Percentiles rank a stretch among this genome's conserved stretches.
phyloP scores from a whole-genome alignment of 2,329 filamentous ascomycete species.

The Diaporthe vaccinii region DNA sequence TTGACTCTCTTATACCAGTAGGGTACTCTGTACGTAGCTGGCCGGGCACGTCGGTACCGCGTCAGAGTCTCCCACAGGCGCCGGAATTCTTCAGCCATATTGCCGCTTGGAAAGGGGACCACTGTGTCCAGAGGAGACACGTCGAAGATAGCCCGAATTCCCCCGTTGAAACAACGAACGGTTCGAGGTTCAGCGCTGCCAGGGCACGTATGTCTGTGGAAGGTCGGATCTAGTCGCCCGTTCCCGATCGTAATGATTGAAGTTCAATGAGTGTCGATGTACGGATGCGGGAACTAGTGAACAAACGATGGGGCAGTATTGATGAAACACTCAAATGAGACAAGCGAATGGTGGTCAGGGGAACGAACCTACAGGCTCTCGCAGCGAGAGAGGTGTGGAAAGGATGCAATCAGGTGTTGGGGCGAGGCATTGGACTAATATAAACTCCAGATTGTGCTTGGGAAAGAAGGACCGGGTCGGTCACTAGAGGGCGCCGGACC shows the following conservation, averaged over 20 bases:
- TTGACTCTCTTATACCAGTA: neutral
- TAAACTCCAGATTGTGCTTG: neutral
- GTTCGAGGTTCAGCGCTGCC: neutral
- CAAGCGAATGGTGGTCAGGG: neutral
- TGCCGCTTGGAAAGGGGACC: neutral
- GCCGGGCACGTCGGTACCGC: neutral
- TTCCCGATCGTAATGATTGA: neutral
- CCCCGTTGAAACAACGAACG: too few species aligned
- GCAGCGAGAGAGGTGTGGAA: neutral
- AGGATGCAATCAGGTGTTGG: neutral
- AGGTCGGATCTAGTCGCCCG: neutral
- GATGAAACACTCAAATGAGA: neutral
- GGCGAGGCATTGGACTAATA: neutral
- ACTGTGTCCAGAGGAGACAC: neutral
- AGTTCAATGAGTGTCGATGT: neutral
- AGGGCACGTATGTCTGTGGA: neutral
- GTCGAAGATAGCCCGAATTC: neutral
- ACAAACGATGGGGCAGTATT: neutral
- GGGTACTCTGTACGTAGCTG: neutral
- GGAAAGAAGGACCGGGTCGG: conserved; percentile 27
- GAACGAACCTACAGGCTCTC: neutral
- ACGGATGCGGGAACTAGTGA: neutral
- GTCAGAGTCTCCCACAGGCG: neutral
- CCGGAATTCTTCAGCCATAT: neutral
- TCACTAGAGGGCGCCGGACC: conserved; percentile 3